These are phyloP conservation scores for Ramularia endophylla DNA, from an alignment of 2,329 filamentous ascomycete species.

Conservation along the genomic window DNA sequence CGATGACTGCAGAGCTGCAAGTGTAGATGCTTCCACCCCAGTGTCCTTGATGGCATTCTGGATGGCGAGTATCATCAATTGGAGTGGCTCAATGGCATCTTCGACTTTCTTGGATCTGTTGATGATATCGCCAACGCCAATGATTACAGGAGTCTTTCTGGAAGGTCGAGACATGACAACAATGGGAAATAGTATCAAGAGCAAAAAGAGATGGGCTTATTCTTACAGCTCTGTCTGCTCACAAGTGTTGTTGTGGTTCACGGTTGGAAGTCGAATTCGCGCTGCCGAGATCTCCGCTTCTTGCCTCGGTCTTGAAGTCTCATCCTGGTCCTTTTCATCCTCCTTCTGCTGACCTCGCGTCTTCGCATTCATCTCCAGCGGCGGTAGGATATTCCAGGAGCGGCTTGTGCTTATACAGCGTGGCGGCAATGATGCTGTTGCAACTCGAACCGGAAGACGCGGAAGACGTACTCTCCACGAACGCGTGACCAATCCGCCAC, in stretches of 20 bases:
- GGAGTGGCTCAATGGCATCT: slow-evolving; percentile 54
- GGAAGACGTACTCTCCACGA: too few species aligned
- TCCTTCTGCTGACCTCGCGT: too few species aligned
- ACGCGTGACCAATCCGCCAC: too few species aligned
- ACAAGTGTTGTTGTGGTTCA: slow-evolving; percentile 1
- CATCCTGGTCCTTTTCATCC: too few species aligned
- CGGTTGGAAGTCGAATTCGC: slow-evolving; percentile 3
- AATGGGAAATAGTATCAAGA: neutral
- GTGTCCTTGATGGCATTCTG: slow-evolving; percentile 48
- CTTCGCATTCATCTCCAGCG: too few species aligned
- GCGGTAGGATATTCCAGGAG: too few species aligned
- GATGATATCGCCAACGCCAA: slow-evolving; percentile 58
- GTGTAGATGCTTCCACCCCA: slow-evolving; percentile 24
- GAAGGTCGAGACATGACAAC: slow-evolving; percentile 9
- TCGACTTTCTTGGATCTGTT: slow-evolving; percentile 49
- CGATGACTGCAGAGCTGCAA: slow-evolving; percentile 34
- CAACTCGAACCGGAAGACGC: too few species aligned
- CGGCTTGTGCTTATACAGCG: too few species aligned
- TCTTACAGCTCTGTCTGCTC: neutral
- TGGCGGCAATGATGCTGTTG: too few species aligned
- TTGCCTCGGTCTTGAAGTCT: too few species aligned
- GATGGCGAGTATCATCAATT: slow-evolving; percentile 55
- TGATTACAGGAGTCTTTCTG: slow-evolving; percentile 47
- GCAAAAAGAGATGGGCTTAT: neutral
- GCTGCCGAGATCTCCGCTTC: neutral